phyloP scores from a whole-genome alignment of 78 protist genomes.

The Dictyostelium citrinum region DNA sequence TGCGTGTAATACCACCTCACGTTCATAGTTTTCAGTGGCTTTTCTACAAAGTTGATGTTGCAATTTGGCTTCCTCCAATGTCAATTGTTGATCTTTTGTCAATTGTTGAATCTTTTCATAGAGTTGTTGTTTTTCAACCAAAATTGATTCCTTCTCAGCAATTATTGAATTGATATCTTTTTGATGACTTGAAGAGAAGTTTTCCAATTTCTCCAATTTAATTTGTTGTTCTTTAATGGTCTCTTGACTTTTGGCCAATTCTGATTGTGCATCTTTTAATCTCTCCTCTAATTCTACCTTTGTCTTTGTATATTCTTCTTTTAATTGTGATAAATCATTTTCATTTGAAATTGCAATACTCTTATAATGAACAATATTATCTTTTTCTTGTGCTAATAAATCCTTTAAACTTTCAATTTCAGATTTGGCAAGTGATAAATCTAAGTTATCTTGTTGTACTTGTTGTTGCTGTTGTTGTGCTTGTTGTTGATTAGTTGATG shows the following conservation, averaged over 20 bases:
- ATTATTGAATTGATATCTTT: conserved; percentile 41
- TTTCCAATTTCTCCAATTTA: conserved; percentile 37
- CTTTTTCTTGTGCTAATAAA: conserved; percentile 45
- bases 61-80: conserved; percentile 26
- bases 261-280: conserved; percentile 14
- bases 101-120: conserved; percentile 10
- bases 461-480: background rate
- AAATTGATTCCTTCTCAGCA: background rate
- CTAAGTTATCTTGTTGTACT: background rate
- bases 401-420: conserved; percentile 72
- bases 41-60: conserved; percentile 21
- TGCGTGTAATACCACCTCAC: conserved; percentile 40
- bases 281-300: conserved; percentile 55
- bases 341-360: conserved; percentile 50
- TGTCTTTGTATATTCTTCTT: conserved; percentile 17
- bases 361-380: conserved; percentile 50
- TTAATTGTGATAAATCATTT: conserved; percentile 18
- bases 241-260: background rate
- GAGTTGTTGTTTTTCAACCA: conserved; percentile 11
- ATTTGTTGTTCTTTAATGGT: conserved; percentile 15
- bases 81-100: conserved; percentile 12
- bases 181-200: conserved; percentile 47
- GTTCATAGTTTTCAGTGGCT: conserved; percentile 65
- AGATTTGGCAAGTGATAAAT: conserved; percentile 52
- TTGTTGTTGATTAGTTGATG: background rate